Evolutionary conservation across 805 yeast species (phyloP).

Genomic region (Lachancea kluyveri): DNA sequence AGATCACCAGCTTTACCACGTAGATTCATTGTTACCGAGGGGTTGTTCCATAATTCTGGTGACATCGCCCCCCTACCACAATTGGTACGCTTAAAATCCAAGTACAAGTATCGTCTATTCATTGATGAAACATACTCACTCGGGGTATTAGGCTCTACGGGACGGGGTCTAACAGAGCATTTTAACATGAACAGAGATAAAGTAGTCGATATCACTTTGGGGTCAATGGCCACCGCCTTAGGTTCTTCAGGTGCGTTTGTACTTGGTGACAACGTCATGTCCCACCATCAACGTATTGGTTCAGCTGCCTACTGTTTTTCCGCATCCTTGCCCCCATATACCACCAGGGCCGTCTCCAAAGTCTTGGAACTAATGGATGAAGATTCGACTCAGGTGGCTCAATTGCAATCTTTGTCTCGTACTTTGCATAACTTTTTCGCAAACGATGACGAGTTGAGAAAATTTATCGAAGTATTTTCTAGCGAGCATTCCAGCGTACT

Average conservation of each 20-base stretch:
- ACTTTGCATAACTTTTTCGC: slow-evolving; percentile 37
- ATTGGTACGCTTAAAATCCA: slow-evolving; percentile 66
- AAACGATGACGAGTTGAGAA: slow-evolving; percentile 31
- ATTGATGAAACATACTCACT: slow-evolving; percentile 84
- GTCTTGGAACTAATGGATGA: slow-evolving; percentile 45
- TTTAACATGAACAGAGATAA: slow-evolving; percentile 54
- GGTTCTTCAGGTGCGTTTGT: slow-evolving; percentile 93
- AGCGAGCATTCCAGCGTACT: slow-evolving; percentile 57
- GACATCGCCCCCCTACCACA: slow-evolving; percentile 66
- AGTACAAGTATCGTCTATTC: slow-evolving; percentile 78
- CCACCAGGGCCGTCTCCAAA: slow-evolving; percentile 60
- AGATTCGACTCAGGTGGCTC: slow-evolving; percentile 29
- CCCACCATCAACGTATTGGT: slow-evolving; percentile 86
- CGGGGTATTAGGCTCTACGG: slow-evolving; percentile 79
- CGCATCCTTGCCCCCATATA: slow-evolving; percentile 90
- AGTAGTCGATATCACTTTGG: slow-evolving; percentile 79
- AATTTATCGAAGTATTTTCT: slow-evolving; percentile 49
- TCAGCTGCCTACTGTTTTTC: slow-evolving; percentile 88
- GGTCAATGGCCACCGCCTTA: slow-evolving; percentile 75
- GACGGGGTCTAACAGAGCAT: slow-evolving; percentile 81
- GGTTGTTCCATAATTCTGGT: slow-evolving; percentile 75
- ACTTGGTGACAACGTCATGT: slow-evolving; percentile 77
- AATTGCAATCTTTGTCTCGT: slow-evolving; percentile 36
- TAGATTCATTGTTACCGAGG: slow-evolving; percentile 89
- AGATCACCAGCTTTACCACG: slow-evolving; percentile 64